phyloP scores from a whole-genome alignment of 2,329 filamentous ascomycete genomes.

The Bimuria novae-zelandiae region DNA sequence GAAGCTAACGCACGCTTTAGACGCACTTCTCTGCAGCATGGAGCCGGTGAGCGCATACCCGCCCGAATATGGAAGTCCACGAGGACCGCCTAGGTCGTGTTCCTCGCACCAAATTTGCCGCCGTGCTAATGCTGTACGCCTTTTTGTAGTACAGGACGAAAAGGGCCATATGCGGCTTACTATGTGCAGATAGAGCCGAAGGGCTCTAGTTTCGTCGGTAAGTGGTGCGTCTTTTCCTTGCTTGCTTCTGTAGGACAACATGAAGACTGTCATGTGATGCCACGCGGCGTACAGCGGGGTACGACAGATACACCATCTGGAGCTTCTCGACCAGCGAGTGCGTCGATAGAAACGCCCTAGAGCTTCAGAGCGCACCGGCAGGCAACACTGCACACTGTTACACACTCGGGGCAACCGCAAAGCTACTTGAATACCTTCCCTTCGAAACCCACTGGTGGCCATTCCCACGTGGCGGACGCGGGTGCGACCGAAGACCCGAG shows the following conservation, averaged over 20 bases:
- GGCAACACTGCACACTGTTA: neutral
- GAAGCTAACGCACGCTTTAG: conserved; percentile 46
- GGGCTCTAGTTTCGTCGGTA: conserved; percentile 70
- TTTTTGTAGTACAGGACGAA: conserved; percentile 74
- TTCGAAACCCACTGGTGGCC: neutral
- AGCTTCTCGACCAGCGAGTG: neutral
- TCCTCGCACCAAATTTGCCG: neutral
- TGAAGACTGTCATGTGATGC: neutral
- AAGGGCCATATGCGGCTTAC: conserved; percentile 72
- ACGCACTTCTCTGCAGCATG: conserved; percentile 84
- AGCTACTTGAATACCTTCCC: neutral
- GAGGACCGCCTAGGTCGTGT: conserved; percentile 1
- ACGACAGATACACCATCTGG: neutral
- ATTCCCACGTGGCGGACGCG: neutral
- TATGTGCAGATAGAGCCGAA: conserved; percentile 81
- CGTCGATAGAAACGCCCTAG: neutral
- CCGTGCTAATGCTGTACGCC: conserved; percentile 30
- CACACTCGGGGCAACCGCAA: neutral
- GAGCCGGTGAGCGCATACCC: conserved; percentile 9
- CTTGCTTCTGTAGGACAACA: neutral
- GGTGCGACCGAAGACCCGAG: neutral
- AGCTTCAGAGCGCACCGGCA: neutral
- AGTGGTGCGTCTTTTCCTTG: conserved; percentile 38
- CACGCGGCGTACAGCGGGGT: neutral
- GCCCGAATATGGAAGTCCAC: neutral